These are phyloP conservation scores for Pseudogymnoascus sp. DNA, from an alignment of 2,329 filamentous ascomycete species.

Conservation along the genomic window DNA sequence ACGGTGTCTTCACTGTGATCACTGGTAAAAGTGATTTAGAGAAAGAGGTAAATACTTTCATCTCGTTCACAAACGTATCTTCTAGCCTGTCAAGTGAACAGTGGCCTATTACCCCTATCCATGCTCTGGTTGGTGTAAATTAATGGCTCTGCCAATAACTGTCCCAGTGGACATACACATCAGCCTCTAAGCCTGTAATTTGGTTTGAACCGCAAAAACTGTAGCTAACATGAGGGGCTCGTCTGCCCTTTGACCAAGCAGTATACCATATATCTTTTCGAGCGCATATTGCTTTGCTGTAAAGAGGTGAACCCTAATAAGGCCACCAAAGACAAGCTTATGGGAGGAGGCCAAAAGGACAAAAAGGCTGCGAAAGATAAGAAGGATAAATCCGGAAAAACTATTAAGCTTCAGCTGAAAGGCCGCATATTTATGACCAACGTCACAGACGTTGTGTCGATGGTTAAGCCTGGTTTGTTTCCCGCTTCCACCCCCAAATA, in stretches of 20 bases:
- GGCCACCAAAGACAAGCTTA: conserved; percentile 65
- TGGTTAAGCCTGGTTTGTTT: conserved; percentile 72
- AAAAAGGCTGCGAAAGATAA: conserved; percentile 74
- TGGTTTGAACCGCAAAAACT: conserved; percentile 3
- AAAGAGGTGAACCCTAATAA: conserved; percentile 89
- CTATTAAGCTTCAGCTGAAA: conserved; percentile 85
- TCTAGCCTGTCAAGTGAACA: not conserved
- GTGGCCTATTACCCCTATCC: not conserved
- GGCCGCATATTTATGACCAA: conserved; percentile 99
- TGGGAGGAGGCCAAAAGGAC: conserved; percentile 53
- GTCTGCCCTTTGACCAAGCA: conserved; percentile 33
- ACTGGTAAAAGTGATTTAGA: conserved; percentile 87
- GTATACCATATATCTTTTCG: conserved; percentile 98
- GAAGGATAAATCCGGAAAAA: conserved; percentile 58
- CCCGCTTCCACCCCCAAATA: not conserved
- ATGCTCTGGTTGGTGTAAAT: not conserved
- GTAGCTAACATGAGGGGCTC: conserved; percentile 23
- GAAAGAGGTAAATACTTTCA: conserved; percentile 51
- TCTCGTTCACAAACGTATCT: not conserved
- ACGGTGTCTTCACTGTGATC: conserved; percentile 85
- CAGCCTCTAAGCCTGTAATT: not conserved
- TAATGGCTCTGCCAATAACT: not conserved
- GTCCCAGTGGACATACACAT: not conserved
- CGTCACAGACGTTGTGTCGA: conserved; percentile 85
- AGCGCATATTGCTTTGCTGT: conserved; percentile 91